Percentiles rank a stretch among this genome's conserved stretches.
These are phyloP conservation scores for Euphrasia arctica DNA, from an alignment of 305 asterid species.

Conservation along the genomic window DNA sequence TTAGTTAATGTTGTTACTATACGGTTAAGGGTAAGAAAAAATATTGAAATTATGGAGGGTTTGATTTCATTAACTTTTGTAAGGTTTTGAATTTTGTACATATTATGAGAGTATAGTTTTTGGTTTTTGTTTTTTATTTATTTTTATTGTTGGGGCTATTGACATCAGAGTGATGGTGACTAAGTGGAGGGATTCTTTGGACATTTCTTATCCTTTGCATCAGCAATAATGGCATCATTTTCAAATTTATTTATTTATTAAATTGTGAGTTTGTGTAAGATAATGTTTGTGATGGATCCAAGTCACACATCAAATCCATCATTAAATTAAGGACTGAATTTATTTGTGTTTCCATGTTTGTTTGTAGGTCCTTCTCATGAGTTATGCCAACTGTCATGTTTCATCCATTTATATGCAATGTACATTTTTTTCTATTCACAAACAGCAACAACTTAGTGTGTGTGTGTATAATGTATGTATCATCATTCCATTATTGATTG, in stretches of 20 bases:
- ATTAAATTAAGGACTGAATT: conserved; percentile 36
- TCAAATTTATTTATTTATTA: background rate
- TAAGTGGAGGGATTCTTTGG: conserved; percentile 39
- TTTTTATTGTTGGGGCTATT: conserved; percentile 32
- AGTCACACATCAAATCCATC: conserved; percentile 50
- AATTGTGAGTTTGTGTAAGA: background rate
- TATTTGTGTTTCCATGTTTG: background rate
- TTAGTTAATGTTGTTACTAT: conserved; percentile 39
- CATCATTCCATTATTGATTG: conserved; percentile 36
- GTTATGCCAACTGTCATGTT: conserved; percentile 47
- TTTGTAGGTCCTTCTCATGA: conserved; percentile 38
- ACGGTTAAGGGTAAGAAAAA: conserved; percentile 12
- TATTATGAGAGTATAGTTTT: conserved; percentile 44
- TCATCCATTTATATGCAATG: conserved; percentile 23
- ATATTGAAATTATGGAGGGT: background rate
- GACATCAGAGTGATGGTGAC: conserved; percentile 63
- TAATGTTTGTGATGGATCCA: conserved; percentile 29
- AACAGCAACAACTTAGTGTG: background rate
- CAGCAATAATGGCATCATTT: background rate
- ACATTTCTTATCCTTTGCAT: conserved; percentile 27
- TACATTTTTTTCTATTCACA: conserved; percentile 19
- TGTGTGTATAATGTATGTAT: conserved; percentile 3
- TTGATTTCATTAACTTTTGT: conserved; percentile 28
- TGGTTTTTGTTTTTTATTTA: conserved; percentile 20
- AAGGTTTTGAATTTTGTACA: conserved; percentile 61